These are phyloP conservation scores for Didymella lethalis DNA, from an alignment of 2,329 filamentous ascomycete species.

Conservation along the genomic window DNA sequence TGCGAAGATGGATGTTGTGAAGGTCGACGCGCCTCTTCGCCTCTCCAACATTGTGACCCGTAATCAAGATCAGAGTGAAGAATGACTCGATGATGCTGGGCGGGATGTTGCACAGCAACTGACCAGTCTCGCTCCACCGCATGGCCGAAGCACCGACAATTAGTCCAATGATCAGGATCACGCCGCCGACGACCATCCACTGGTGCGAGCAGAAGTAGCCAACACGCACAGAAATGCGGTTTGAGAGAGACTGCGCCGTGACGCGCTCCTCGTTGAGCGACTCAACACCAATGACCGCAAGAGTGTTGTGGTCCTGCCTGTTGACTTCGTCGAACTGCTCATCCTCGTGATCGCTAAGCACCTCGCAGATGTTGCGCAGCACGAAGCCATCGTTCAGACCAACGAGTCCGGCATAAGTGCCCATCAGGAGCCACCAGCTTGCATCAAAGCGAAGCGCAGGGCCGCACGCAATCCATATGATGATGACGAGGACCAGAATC, in stretches of 20 bases:
- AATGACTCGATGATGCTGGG: conserved; percentile 15
- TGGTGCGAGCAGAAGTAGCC: conserved; percentile 13
- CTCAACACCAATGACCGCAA: conserved; percentile 1
- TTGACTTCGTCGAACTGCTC: conserved; percentile 10
- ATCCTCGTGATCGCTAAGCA: conserved; percentile 9
- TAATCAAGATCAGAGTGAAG: conserved; percentile 14
- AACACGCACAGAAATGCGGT: conserved; percentile 7
- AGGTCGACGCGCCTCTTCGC: conserved; percentile 13
- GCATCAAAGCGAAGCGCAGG: conserved; percentile 10
- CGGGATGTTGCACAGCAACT: conserved; percentile 17
- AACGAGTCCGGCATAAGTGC: conserved; percentile 10
- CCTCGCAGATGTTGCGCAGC: conserved; percentile 12
- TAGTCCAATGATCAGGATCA: conserved; percentile 1
- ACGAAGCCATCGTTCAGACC: conserved; percentile 17
- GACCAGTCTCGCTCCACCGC: conserved; percentile 14
- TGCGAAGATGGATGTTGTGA: conserved; percentile 3
- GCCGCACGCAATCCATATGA: conserved; percentile 8
- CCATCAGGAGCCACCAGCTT: conserved; percentile 16
- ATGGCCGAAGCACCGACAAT: conserved; percentile 11
- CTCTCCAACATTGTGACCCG: conserved; percentile 14
- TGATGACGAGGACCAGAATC: conserved; percentile 9
- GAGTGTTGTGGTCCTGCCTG: not conserved
- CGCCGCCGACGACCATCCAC: conserved; percentile 7
- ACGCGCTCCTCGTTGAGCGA: not conserved
- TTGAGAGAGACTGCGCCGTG: conserved; percentile 1